A percentile compares a stretch with the other conserved stretches of the same genome.
Conservation (phyloP, 129 eudicot species). For the Escallonia rubra region DNA sequence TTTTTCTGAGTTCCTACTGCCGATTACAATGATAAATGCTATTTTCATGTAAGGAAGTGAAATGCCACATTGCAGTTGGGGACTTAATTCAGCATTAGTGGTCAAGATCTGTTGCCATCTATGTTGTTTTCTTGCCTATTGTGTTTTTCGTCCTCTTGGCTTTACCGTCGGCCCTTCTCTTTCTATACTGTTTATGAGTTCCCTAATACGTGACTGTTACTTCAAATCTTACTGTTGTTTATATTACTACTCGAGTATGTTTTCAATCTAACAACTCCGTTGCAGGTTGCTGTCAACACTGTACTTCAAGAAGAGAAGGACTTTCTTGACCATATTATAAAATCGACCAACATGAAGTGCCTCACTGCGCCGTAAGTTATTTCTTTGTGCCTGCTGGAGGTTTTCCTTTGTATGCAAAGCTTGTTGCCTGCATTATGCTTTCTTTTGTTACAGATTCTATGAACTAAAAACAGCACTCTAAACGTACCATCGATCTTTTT, state of each 20-base stretch:
- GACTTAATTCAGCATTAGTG: background rate
- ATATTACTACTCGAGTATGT: background rate
- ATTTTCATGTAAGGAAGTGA: too few relatives aligned
- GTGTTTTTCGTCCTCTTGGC: too few relatives aligned
- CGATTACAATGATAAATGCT: too few relatives aligned
- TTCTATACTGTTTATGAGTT: background rate
- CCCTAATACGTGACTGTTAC: background rate
- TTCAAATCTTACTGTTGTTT: background rate
- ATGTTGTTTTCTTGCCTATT: background rate
- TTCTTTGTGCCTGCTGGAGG: background rate
- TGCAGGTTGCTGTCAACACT: conserved; percentile 93
- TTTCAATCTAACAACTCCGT: background rate
- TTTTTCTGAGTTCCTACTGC: too few relatives aligned
- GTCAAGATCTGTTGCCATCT: background rate
- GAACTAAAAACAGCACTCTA: too few relatives aligned
- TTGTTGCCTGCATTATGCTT: too few relatives aligned
- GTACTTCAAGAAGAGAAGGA: conserved; percentile 82
- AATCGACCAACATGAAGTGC: conserved; percentile 94
- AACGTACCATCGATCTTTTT: too few relatives aligned
- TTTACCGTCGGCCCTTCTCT: background rate
- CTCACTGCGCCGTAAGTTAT: conserved; percentile 73
- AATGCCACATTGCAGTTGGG: background rate
- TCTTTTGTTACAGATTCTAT: too few relatives aligned
- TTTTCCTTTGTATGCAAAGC: too few relatives aligned
- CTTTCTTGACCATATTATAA: conserved; percentile 82